A percentile compares a stretch with the other conserved stretches of the same genome.
These are phyloP conservation scores for Talaromyces amestolkiae DNA, from an alignment of 2,329 filamentous ascomycete genomes.

Conservation along the genomic window DNA sequence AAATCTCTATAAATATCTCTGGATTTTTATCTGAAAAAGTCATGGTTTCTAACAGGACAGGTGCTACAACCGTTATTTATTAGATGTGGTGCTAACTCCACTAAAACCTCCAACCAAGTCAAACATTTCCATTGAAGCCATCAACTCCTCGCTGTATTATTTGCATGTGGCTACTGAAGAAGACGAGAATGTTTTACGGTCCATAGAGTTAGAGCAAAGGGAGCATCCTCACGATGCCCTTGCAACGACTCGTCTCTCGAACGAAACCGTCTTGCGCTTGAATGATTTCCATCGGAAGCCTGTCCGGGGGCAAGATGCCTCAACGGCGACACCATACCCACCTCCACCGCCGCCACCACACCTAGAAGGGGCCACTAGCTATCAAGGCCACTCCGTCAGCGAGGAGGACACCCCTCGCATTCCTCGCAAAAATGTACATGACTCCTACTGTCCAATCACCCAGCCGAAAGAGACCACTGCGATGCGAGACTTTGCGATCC, in stretches of 20 bases:
- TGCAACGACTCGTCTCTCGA: constrained; percentile 20
- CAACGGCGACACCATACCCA: neutral
- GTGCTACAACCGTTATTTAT: neutral
- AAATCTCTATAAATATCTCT: constrained; percentile 20
- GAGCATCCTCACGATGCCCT: constrained; percentile 19
- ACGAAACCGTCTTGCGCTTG: constrained; percentile 31
- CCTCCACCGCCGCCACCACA: constrained; percentile 23
- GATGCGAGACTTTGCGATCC: constrained; percentile 8
- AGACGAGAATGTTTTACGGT: constrained; percentile 47
- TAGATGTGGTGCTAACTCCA: constrained; percentile 89
- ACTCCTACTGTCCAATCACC: neutral
- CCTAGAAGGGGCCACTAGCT: constrained; percentile 16
- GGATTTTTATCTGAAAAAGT: neutral
- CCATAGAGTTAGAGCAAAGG: constrained; percentile 36
- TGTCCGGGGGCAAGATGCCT: constrained; percentile 24
- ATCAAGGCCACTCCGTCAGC: constrained; percentile 6
- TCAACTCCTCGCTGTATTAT: constrained; percentile 86
- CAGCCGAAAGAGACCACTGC: neutral
- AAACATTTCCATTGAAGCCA: constrained; percentile 82
- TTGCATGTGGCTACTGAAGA: constrained; percentile 71
- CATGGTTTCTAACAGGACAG: constrained; percentile 20
- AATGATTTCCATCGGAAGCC: constrained; percentile 43
- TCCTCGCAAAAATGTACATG: neutral
- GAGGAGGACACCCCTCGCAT: constrained; percentile 3
- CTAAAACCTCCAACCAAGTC: constrained; percentile 79